Evolutionary conservation across 305 asterid genomes (phyloP).

Genomic region (Fraxinus ornus): DNA sequence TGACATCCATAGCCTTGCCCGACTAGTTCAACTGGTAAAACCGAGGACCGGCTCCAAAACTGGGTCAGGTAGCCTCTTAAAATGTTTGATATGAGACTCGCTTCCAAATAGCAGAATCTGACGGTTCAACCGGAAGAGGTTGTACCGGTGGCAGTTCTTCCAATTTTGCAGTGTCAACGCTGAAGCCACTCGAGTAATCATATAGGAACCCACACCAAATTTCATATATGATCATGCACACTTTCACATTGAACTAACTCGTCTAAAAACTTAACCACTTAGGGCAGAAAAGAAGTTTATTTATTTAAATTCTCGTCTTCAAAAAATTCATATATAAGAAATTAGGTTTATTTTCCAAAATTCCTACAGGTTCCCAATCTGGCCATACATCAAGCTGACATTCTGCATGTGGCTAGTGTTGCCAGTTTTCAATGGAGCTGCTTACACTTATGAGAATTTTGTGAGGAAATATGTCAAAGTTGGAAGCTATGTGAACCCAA

Average conservation of each 20-base stretch:
- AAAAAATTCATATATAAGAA: not conserved
- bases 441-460: conserved; percentile 58
- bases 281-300: not conserved
- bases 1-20: not conserved
- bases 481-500: conserved; percentile 50
- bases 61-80: not conserved
- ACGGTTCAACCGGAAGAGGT: too few relatives aligned
- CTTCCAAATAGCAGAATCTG: not conserved
- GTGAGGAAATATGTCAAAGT: conserved; percentile 72
- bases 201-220: not conserved
- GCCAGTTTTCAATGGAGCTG: conserved; percentile 49
- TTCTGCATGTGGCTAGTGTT: conserved; percentile 30
- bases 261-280: not conserved
- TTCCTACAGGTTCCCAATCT: conserved; percentile 69
- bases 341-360: not conserved
- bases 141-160: not conserved
- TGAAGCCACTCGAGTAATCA: not conserved
- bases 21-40: not conserved
- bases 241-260: not conserved
- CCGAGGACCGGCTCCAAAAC: not conserved
- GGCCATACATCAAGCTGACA: conserved; percentile 51
- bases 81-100: not conserved
- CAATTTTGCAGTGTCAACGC: not conserved
- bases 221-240: not conserved
- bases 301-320: not conserved